Evolutionary conservation across 441 rosid genomes (phyloP).

Genomic region (Dalechampia spathulata): DNA sequence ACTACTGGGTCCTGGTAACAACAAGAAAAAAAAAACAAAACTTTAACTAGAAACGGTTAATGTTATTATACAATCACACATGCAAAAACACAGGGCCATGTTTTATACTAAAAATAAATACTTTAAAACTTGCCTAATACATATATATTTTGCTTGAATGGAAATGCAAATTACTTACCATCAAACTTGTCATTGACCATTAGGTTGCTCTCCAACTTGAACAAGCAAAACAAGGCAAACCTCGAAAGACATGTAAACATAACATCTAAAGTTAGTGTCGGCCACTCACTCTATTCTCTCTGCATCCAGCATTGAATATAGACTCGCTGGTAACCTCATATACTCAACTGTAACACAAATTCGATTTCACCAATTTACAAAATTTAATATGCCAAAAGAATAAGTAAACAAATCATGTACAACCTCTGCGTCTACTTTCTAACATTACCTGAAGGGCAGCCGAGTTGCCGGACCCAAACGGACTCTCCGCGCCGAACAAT

Average conservation of each 20-base stretch:
- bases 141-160: not conserved
- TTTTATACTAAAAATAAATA: too few species aligned
- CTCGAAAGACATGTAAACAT: slow-evolving; percentile 71
- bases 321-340: slow-evolving; percentile 97
- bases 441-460: slow-evolving; percentile 75
- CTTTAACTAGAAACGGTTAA: too few species aligned
- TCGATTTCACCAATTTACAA: not conserved
- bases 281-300: slow-evolving; percentile 96
- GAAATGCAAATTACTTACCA: slow-evolving; percentile 57
- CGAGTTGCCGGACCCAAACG: slow-evolving; percentile 56
- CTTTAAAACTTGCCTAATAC: too few species aligned
- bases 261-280: slow-evolving; percentile 78
- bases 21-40: too few species aligned
- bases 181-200: slow-evolving; percentile 91
- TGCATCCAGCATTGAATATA: slow-evolving; percentile 94
- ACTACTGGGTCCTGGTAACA: not conserved
- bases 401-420: too few species aligned
- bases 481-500: slow-evolving; percentile 72
- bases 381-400: not conserved
- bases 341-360: slow-evolving; percentile 55
- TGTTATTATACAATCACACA: not conserved
- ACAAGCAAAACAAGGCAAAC: slow-evolving; percentile 90
- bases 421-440: too few species aligned
- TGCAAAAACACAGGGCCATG: too few species aligned
- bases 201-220: slow-evolving; percentile 74